These are phyloP conservation scores for Backusella psychrophila DNA, from an alignment of 192 early-diverging fungal species.

Conservation along the genomic window DNA sequence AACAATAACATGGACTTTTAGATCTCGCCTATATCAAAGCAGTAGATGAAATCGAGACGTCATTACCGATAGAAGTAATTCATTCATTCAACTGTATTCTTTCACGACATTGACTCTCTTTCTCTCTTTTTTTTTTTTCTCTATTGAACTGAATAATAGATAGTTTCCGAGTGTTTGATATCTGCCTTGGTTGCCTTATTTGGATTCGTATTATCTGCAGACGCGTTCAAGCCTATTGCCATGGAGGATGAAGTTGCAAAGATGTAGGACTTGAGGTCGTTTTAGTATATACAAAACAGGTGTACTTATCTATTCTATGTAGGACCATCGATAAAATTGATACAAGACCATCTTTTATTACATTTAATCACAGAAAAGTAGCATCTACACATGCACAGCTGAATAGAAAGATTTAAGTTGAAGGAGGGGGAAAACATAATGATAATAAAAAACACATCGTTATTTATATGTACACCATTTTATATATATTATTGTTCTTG, in stretches of 20 bases:
- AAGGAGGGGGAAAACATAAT: not conserved
- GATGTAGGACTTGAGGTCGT: constrained; percentile 38
- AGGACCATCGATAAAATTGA: constrained; percentile 62
- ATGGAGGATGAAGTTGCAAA: constrained; percentile 62
- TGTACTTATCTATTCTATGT: not conserved
- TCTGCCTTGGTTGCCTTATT: constrained; percentile 47
- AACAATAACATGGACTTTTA: constrained; percentile 9
- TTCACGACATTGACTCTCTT: not conserved
- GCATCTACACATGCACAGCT: constrained; percentile 6
- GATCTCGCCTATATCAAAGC: constrained; percentile 57
- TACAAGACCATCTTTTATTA: constrained; percentile 56
- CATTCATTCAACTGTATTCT: constrained; percentile 19
- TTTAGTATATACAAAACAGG: too few relatives aligned
- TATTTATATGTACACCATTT: not conserved
- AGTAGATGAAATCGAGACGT: constrained; percentile 39
- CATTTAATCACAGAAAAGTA: constrained; percentile 52
- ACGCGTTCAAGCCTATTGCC: constrained; percentile 53
- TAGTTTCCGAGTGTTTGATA: constrained; percentile 44
- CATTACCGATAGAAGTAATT: constrained; percentile 46
- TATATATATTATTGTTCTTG: not conserved
- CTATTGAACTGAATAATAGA: constrained; percentile 25
- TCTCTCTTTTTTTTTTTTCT: too few relatives aligned
- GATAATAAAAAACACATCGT: not conserved
- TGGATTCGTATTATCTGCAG: constrained; percentile 49
- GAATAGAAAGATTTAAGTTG: constrained; percentile 16